phyloP scores from a whole-genome alignment of 176 grass and related monocot genomes.

The Aegilops tauschii region DNA sequence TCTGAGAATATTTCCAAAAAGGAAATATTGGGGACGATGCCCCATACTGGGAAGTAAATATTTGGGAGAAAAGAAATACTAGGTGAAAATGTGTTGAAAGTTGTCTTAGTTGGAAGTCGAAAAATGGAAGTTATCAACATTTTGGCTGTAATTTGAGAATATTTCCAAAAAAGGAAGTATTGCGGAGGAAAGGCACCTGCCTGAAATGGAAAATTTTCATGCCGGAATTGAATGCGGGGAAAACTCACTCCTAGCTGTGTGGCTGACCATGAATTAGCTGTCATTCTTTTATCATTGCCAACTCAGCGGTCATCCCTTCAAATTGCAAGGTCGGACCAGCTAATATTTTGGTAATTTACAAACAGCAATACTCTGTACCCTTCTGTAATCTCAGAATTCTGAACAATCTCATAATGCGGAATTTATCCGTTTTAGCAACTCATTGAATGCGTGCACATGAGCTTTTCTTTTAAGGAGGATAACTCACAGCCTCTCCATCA shows the following conservation, averaged over 20 bases:
- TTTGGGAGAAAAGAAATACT: too few species aligned
- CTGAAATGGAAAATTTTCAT: neutral
- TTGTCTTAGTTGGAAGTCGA: too few species aligned
- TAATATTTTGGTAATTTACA: neutral
- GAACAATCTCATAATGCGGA: neutral
- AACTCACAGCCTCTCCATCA: too few species aligned
- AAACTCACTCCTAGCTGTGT: neutral
- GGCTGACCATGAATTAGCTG: neutral
- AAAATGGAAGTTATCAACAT: too few species aligned
- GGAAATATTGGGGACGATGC: too few species aligned
- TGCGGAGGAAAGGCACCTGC: neutral
- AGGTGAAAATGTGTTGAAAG: too few species aligned
- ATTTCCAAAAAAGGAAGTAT: neutral
- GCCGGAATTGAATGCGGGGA: neutral
- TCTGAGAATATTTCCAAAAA: too few species aligned
- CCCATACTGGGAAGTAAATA: too few species aligned
- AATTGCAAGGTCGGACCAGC: neutral
- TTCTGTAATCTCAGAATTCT: neutral
- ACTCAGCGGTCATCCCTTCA: neutral
- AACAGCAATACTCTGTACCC: neutral
- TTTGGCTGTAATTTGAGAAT: too few species aligned
- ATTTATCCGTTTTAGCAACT: neutral
- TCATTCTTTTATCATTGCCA: neutral
- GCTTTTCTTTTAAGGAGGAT: too few species aligned
- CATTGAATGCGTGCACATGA: too few species aligned